Evolutionary conservation across 2,329 filamentous ascomycete genomes (phyloP), one percentile per base, ranked within the genome.

Genomic region (Tolypocladium cylindrosporum): DNA sequence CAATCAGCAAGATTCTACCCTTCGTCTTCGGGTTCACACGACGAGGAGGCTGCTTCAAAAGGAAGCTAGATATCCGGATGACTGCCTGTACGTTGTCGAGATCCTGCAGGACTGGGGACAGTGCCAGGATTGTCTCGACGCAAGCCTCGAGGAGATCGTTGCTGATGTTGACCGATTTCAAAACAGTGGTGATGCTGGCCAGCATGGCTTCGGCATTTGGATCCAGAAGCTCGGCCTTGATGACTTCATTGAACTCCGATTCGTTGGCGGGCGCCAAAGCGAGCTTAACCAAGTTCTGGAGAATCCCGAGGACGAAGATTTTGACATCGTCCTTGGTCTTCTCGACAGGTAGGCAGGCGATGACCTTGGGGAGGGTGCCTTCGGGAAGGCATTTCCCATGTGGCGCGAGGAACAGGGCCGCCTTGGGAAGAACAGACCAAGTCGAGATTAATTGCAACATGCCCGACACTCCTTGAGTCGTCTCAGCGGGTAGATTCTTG

Each of bases 291-390:
- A 93, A 75, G 58, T 85, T 88, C 50, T 83, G 81, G 51, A 99
- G 71, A 48, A 97, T 87, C 13, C 85, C 80, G 37, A 99, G 77
- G 1, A 92, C 84, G 68, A 90, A 96, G 0, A 89, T 74, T 67
- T 92, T 94, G 58, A 99, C 92, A 58, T 91, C 87, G 61, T 93
- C 89, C 70, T 94, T 94, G 0, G 89, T 85, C 57, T 89, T 93
- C 52, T 83, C 79, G 7, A 88, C 79, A 5, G 80, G 79, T 34
- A 99, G 75, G 64, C 87, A 89, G 62, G 90, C 85, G 45, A 91
- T 83, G 19, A 96, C 74, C 63, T 86, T 86, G 19, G 78, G 77
- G 37, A 97, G 69, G n/a, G 93, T 77, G 19, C 86, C 81, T 9
- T 81, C 71, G 14, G 87, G 82, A 42, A 78, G 69, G 4, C 71